Conservation (phyloP, 371 early-diverging fungal species). For the Lichtheimia ramosa region DNA sequence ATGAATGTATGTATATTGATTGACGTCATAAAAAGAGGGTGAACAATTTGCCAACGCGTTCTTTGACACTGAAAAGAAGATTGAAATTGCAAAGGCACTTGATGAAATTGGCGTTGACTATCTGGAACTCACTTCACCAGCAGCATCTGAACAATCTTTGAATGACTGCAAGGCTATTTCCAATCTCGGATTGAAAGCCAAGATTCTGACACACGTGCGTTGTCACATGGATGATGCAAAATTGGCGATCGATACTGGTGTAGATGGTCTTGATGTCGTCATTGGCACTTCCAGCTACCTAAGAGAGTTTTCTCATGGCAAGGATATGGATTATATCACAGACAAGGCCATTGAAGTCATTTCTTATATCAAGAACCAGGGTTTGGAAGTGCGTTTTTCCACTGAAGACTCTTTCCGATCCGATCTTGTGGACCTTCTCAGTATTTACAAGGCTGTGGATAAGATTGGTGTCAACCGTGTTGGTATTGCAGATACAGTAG, state of each 20-base stretch:
- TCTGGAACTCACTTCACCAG: conserved; percentile 92
- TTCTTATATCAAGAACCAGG: conserved; percentile 88
- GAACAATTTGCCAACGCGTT: conserved; percentile 97
- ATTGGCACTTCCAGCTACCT: conserved; percentile 92
- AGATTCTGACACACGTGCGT: conserved; percentile 92
- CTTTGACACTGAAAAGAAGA: conserved; percentile 92
- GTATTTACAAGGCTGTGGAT: conserved; percentile 90
- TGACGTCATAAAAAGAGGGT: conserved; percentile 62
- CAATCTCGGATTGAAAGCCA: conserved; percentile 89
- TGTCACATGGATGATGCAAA: conserved; percentile 97
- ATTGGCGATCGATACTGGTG: conserved; percentile 92
- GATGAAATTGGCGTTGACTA: conserved; percentile 96
- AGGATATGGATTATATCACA: conserved; percentile 94
- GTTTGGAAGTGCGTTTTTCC: conserved; percentile 93
- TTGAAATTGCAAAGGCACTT: conserved; percentile 93
- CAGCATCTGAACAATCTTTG: conserved; percentile 90
- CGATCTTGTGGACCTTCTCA: conserved; percentile 91
- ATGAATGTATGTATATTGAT: too few species aligned
- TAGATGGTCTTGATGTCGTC: conserved; percentile 93
- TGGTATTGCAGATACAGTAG: conserved; percentile 96
- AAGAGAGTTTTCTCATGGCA: conserved; percentile 94
- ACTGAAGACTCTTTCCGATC: conserved; percentile 95
- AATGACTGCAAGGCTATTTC: conserved; percentile 87
- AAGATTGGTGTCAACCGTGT: conserved; percentile 94
- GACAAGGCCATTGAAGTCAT: conserved; percentile 93